Evolutionary conservation across 202 grass and related monocot genomes (phyloP), one percentile per base, ranked within the genome.

Genomic region (Digitaria exilis): DNA sequence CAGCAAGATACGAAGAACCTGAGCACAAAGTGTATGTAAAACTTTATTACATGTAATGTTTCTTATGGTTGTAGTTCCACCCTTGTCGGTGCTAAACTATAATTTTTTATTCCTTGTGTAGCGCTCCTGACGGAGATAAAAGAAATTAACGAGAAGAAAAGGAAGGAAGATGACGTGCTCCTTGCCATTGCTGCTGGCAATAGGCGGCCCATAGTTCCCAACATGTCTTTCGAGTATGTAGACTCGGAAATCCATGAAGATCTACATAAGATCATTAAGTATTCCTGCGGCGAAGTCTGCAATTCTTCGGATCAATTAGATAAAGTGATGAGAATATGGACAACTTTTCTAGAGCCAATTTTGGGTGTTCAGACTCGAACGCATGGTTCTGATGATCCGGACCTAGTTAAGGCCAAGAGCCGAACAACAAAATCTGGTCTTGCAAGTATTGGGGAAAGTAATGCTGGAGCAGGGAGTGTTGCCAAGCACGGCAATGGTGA

Each of bases 1-100:
- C 96, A 98, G 89, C 92, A 98, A 84, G 96, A 98, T 80, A 84
- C 93, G 28, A 98, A 98, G 91, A 98, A 84, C 71, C 91, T 98
- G 71, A 92, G 93, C 80, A 89, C 86, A 88, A 98, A 96, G 87
- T 90, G 96, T 98, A 87, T 59, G 69, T 71, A 4, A 80, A 9
- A 16, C 67, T 82, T 35, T 71, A 32, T 49, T 75, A 13, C 59
- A 55, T 80, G 71, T 18, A 70, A 77, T 30, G 30, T 80, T 88
- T 85, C 41, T 69, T 59, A 34, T 77, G 61, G 63, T 69, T 80
- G 77, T 83, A 60, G 34, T 70, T 86, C 37, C 49, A 87, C 52
- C 26, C 44, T 69, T 87, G 69, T 69, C 11, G 41, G 54, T 68
- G 55, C 69, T 84, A 54, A 58, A 60, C 81, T 80, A 75, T 69